Conservation (phyloP, 2,329 filamentous ascomycete genomes). For the Penicillium freii region DNA sequence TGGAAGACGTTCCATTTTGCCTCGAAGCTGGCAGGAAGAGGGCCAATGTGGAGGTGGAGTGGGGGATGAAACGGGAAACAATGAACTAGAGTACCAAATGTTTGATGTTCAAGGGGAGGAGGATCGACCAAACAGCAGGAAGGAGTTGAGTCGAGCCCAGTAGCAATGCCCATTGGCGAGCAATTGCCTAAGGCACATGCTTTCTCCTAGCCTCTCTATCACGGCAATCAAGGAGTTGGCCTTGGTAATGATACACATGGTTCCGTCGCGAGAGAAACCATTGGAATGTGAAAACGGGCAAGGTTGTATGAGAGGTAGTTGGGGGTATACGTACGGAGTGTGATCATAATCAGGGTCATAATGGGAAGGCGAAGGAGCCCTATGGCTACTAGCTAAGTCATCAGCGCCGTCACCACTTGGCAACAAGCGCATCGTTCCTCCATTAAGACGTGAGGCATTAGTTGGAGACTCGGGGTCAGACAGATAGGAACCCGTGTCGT, state of each 20-base stretch:
- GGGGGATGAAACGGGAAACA: neutral
- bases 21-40: neutral
- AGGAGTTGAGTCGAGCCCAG: neutral
- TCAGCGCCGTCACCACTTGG: constrained; percentile 40
- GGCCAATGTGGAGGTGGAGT: neutral
- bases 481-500: constrained; percentile 32
- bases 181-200: neutral
- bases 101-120: constrained; percentile 10
- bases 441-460: constrained; percentile 30
- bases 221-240: constrained; percentile 14
- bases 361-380: constrained; percentile 28
- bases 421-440: constrained; percentile 47
- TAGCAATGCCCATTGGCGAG: constrained; percentile 5
- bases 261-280: constrained; percentile 28
- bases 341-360: constrained; percentile 28
- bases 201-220: neutral
- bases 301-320: constrained; percentile 13
- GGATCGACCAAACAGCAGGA: neutral
- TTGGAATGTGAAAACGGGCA: constrained; percentile 19
- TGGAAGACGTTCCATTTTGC: constrained; percentile 17
- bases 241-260: constrained; percentile 8
- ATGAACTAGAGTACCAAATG: constrained; percentile 6
- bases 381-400: constrained; percentile 29
- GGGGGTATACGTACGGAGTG: constrained; percentile 41
- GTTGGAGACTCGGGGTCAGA: constrained; percentile 32